phyloP scores from a whole-genome alignment of 371 early-diverging fungal species.

The Circinella minor region DNA sequence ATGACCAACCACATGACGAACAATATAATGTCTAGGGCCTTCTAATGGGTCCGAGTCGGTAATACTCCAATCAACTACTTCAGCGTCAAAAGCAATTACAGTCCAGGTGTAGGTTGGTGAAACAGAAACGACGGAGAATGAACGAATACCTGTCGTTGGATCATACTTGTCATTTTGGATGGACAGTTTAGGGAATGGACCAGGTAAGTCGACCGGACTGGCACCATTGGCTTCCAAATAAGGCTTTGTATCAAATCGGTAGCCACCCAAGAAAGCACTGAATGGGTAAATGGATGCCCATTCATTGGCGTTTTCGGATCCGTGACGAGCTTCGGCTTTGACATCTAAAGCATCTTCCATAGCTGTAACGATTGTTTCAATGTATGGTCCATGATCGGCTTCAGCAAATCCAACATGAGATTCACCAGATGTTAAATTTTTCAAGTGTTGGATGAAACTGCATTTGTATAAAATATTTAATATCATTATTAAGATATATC shows the following conservation, averaged over 20 bases:
- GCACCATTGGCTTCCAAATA: constrained; percentile 38
- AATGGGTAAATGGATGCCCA: constrained; percentile 75
- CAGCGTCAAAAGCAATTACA: constrained; percentile 66
- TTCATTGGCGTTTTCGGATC: constrained; percentile 48
- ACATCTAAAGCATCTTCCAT: constrained; percentile 48
- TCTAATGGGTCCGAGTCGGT: constrained; percentile 47
- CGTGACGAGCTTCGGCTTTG: constrained; percentile 36
- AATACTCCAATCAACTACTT: constrained; percentile 68
- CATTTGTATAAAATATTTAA: no score
- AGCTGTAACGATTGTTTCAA: constrained; percentile 47
- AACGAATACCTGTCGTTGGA: constrained; percentile 52
- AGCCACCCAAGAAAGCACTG: constrained; percentile 69
- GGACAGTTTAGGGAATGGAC: constrained; percentile 46
- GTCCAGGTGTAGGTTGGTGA: constrained; percentile 73
- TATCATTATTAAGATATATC: no score
- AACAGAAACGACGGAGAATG: constrained; percentile 54
- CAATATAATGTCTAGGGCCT: constrained; percentile 51
- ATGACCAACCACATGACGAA: constrained; percentile 72
- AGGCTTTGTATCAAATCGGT: constrained; percentile 59
- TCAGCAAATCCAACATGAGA: constrained; percentile 62
- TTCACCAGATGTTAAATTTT: constrained; percentile 68
- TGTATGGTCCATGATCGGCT: constrained; percentile 68
- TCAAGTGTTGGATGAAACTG: constrained; percentile 67
- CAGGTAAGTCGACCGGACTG: constrained; percentile 33
- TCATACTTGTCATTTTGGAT: constrained; percentile 58